Evolutionary conservation across 331 rosid species (phyloP).

Genomic region (Rosa hybrid): DNA sequence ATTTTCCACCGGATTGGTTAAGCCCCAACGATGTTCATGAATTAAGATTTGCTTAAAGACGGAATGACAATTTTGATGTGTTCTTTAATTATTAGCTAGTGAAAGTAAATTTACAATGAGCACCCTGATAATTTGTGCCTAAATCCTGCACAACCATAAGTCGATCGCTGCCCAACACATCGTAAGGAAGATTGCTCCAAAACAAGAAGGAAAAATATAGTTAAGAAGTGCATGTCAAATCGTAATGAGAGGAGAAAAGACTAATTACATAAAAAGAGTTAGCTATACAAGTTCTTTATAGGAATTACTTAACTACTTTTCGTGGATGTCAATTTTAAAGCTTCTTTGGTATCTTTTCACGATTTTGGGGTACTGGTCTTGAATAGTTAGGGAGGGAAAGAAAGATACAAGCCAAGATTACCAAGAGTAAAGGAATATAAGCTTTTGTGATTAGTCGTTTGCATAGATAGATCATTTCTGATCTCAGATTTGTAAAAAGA

Average conservation of each 20-base stretch:
- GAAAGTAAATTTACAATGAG: no score
- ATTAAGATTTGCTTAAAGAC: no score
- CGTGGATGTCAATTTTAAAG: background rate
- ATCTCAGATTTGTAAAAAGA: background rate
- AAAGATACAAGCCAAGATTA: background rate
- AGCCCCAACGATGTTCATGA: no score
- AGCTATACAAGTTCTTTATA: background rate
- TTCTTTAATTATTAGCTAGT: no score
- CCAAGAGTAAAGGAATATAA: background rate
- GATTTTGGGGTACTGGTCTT: background rate
- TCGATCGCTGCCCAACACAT: no score
- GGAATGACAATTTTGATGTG: no score
- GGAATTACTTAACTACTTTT: background rate
- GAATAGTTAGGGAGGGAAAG: background rate
- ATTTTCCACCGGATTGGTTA: no score
- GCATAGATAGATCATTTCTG: background rate
- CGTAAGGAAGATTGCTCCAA: background rate
- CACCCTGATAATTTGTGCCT: no score
- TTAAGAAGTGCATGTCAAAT: no score
- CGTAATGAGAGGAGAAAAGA: background rate
- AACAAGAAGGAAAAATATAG: no score
- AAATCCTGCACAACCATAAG: no score
- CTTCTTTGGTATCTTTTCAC: slow-evolving; percentile 3
- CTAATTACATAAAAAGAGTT: background rate
- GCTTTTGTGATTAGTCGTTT: background rate